Percentiles rank a stretch among this genome's conserved stretches.
These are phyloP conservation scores for Phialemoniopsis sp. DNA, from an alignment of 2,329 filamentous ascomycete genomes.

Conservation along the genomic window DNA sequence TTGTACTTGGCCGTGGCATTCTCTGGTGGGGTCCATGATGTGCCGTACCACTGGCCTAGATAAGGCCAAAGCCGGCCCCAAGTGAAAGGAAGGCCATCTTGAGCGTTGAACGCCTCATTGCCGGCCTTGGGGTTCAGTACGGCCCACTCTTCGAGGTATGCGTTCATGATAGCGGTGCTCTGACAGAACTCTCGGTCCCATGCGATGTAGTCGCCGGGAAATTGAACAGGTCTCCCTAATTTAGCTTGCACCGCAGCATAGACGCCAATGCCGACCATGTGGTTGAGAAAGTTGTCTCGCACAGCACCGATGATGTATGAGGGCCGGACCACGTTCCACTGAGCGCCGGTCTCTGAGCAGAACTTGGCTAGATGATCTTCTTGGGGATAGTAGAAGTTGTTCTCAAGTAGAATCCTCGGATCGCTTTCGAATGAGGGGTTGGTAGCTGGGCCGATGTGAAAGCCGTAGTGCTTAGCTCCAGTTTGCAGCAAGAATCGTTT, in stretches of 20 bases:
- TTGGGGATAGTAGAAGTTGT: slow-evolving; percentile 53
- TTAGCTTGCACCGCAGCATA: slow-evolving; percentile 39
- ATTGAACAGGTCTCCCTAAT: slow-evolving; percentile 27
- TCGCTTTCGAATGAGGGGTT: slow-evolving; percentile 41
- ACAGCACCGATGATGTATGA: slow-evolving; percentile 43
- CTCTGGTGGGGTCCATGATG: slow-evolving; percentile 26
- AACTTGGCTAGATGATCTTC: slow-evolving; percentile 42
- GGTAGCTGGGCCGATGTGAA: slow-evolving; percentile 38
- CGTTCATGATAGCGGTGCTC: slow-evolving; percentile 40
- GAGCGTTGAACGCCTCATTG: slow-evolving; percentile 44
- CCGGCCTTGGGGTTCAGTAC: slow-evolving; percentile 32
- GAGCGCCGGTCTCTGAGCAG: slow-evolving; percentile 26
- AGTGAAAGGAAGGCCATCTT: slow-evolving; percentile 37
- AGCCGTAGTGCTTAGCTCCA: slow-evolving; percentile 47
- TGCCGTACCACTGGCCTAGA: slow-evolving; percentile 37
- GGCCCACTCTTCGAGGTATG: slow-evolving; percentile 44
- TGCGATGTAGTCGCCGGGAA: slow-evolving; percentile 32
- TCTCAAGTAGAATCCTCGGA: slow-evolving; percentile 34
- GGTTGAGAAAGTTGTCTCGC: slow-evolving; percentile 44
- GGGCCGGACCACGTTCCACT: slow-evolving; percentile 43
- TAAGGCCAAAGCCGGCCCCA: slow-evolving; percentile 44
- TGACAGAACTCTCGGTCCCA: slow-evolving; percentile 39
- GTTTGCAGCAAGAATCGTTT: slow-evolving; percentile 44
- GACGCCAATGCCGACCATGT: slow-evolving; percentile 39
- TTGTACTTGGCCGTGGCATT: slow-evolving; percentile 8